A percentile compares a stretch with the other conserved stretches of the same genome.
phyloP scores from a whole-genome alignment of 2,329 filamentous ascomycete species.

The Phialemonium atrogriseum region DNA sequence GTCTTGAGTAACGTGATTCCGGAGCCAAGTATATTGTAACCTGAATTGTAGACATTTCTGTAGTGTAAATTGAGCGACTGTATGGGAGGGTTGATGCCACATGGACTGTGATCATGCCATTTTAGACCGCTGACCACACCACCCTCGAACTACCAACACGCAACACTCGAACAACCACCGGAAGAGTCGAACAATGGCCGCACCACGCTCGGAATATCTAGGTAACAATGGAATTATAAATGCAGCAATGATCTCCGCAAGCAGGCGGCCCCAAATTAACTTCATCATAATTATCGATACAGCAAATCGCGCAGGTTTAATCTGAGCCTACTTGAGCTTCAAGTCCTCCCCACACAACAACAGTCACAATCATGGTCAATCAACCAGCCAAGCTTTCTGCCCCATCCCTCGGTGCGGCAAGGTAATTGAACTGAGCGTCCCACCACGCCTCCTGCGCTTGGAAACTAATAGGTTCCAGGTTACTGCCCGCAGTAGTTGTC shows the following conservation, averaged over 20 bases:
- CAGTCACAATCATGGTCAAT: not conserved
- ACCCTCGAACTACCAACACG: slow-evolving; percentile 2
- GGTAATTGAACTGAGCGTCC: too few relatives aligned
- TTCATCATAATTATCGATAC: not conserved
- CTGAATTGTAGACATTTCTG: too few relatives aligned
- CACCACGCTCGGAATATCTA: not conserved
- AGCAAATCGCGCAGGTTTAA: not conserved
- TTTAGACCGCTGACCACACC: not conserved
- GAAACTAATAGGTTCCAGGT: not conserved
- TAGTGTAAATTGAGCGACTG: too few relatives aligned
- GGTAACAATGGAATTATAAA: slow-evolving; percentile 1
- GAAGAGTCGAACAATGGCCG: not conserved
- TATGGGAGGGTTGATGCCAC: too few relatives aligned
- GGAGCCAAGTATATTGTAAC: too few relatives aligned
- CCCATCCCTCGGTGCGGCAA: too few relatives aligned
- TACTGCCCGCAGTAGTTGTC: slow-evolving; percentile 2
- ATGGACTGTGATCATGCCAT: too few relatives aligned
- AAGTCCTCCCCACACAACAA: not conserved
- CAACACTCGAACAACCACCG: not conserved
- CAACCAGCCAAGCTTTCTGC: not conserved
- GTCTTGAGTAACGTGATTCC: too few relatives aligned
- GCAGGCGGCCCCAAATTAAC: slow-evolving; percentile 1
- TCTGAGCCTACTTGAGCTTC: not conserved
- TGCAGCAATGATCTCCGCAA: not conserved
- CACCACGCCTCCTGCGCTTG: not conserved